A percentile compares a stretch with the other conserved stretches of the same genome.
Conservation (phyloP, 1,284 basidiomycete genomes). For the Bothia castanella region DNA sequence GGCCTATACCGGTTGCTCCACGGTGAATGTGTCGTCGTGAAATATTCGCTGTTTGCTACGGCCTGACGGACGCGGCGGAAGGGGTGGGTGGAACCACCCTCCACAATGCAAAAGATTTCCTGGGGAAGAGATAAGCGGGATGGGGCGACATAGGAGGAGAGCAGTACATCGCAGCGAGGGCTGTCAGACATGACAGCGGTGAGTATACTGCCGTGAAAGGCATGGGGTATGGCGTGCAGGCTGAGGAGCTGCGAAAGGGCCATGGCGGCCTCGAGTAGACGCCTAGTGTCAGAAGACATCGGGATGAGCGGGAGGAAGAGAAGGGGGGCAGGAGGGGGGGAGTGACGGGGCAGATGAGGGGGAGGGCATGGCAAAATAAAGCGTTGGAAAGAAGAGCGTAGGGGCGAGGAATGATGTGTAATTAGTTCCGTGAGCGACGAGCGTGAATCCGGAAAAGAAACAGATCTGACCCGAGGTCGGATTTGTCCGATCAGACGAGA, state of each 20-base stretch:
- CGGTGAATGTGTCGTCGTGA: conserved; percentile 44
- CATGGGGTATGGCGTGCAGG: conserved; percentile 44
- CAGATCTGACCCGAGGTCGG: conserved; percentile 28
- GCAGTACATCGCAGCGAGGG: conserved; percentile 45
- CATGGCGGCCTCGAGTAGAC: conserved; percentile 49
- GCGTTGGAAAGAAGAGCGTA: conserved; percentile 9
- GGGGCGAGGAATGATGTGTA: conserved; percentile 20
- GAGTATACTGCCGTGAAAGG: conserved; percentile 51
- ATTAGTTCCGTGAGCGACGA: conserved; percentile 29
- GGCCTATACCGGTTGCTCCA: conserved; percentile 50
- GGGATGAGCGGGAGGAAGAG: no score
- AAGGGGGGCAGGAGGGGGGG: conserved; percentile 10
- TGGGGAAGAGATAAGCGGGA: conserved; percentile 20
- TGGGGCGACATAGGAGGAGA: neutral
- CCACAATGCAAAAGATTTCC: conserved; percentile 58
- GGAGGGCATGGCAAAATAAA: conserved; percentile 27
- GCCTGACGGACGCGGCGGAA: conserved; percentile 56
- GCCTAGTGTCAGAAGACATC: conserved; percentile 45
- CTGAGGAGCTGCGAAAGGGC: conserved; percentile 45
- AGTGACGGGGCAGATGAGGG: neutral
- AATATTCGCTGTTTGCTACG: conserved; percentile 39
- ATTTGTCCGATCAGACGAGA: conserved; percentile 16
- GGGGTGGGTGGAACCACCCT: conserved; percentile 47
- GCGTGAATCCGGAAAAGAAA: conserved; percentile 15
- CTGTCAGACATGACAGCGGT: conserved; percentile 48